Evolutionary conservation across 768 basidiomycete species (phyloP), one percentile per base, ranked within the genome.

Genomic region (Panaeolus cyanescens): DNA sequence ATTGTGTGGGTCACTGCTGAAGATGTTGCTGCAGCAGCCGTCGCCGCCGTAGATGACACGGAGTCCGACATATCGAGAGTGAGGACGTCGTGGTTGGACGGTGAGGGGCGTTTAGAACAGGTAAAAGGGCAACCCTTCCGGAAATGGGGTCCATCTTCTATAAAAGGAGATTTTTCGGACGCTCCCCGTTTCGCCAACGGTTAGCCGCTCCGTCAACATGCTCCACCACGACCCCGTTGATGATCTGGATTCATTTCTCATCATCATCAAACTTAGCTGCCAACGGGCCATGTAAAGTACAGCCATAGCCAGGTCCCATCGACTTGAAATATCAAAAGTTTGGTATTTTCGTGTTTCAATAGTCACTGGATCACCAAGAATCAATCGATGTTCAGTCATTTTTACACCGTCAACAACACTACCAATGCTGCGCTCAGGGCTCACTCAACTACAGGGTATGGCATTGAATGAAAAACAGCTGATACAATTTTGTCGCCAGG

Each of bases 1-100:
- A 84, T 59, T 0, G 79, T 72, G 55, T 65, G 68, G 2, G 77
- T 62, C 8, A 63, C 71, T 31, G 80, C 63, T 22, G 83, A 74
- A 4, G 81, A 73, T 7, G 82, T 65, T 5, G 83, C 76, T 9
- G 81, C 75, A 22, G 77, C 72, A 28, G 71, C 69, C 56, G 72
- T 63, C 33, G 74, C 60, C 37, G 77, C 69, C 34, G 74, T 67
- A 62, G 79, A 71, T 63, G 79, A 67, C 37, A 72, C 60, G 60
- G 68, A 63, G n/a, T 76, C 68, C 54, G 75, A 55, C 62, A 63
- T 59, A 30, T 54, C 20, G 62, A 50, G 8, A 15, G 45, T 25
- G 45, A 50, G 45, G 45, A 28, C 45, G 45, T 50, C 45, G 45
- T 50, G 45, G 45, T 50, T 50, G 30, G 45, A 50, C 45, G 45